Conservation (phyloP, 176 grass and related monocot genomes). For the Panicum miliaceum region DNA sequence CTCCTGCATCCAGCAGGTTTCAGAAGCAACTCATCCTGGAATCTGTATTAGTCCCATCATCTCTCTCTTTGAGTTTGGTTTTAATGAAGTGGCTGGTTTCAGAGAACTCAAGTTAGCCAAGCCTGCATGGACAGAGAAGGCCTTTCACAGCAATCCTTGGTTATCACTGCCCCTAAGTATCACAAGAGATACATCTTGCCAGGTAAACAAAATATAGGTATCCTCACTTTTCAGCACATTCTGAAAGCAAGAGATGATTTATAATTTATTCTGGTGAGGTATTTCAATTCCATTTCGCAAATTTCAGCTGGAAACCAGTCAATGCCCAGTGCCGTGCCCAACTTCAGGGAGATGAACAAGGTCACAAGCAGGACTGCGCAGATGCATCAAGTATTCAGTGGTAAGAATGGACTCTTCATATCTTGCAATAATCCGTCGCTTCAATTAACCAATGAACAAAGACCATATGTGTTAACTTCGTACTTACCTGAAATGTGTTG, state of each 20-base stretch:
- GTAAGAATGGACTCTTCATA: slow-evolving; percentile 45
- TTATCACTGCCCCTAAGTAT: slow-evolving; percentile 83
- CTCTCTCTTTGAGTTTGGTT: not conserved
- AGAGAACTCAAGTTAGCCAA: slow-evolving; percentile 73
- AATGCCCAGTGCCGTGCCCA: slow-evolving; percentile 70
- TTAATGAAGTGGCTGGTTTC: slow-evolving; percentile 25
- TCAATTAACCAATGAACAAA: slow-evolving; percentile 5
- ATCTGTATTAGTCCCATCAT: not conserved
- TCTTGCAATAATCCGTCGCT: not conserved
- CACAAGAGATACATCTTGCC: slow-evolving; percentile 86
- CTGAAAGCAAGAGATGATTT: not conserved
- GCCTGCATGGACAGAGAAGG: slow-evolving; percentile 72
- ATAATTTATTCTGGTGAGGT: not conserved
- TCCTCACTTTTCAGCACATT: not conserved
- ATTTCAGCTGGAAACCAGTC: slow-evolving; percentile 55
- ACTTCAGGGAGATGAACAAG: slow-evolving; percentile 68
- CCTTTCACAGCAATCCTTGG: slow-evolving; percentile 76
- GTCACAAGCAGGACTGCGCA: slow-evolving; percentile 44
- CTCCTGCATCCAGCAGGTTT: slow-evolving; percentile 74
- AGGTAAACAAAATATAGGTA: slow-evolving; percentile 40
- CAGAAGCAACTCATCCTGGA: not conserved
- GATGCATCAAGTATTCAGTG: slow-evolving; percentile 51
- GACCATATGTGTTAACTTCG: not conserved
- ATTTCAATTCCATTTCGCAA: slow-evolving; percentile 5
- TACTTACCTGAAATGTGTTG: slow-evolving; percentile 25